Evolutionary conservation across 805 yeast genomes (phyloP).

Genomic region (Yarrowia sp.): DNA sequence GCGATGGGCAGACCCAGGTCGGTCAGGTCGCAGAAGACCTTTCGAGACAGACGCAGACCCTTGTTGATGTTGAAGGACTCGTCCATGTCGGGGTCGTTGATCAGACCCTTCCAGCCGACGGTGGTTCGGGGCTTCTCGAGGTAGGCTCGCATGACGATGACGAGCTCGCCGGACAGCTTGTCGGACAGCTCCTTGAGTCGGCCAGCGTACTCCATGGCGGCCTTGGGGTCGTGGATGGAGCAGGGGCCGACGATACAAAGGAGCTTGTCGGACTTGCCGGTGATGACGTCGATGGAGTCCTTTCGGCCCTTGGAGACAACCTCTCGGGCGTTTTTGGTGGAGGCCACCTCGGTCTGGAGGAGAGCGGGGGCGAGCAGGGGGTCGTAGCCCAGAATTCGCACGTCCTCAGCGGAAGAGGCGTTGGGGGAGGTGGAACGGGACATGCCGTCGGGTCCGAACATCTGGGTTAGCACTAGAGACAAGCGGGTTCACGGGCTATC

Average conservation of each 20-base stretch:
- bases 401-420: constrained; percentile 64
- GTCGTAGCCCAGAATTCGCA: constrained; percentile 74
- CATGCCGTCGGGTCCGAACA: constrained; percentile 42
- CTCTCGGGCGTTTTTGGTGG: constrained; percentile 51
- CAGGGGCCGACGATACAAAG: constrained; percentile 94
- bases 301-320: constrained; percentile 76
- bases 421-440: constrained; percentile 43
- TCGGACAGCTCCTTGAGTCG: constrained; percentile 65
- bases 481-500: too few relatives aligned
- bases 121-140: constrained; percentile 98
- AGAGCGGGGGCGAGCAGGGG: constrained; percentile 93
- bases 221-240: constrained; percentile 86
- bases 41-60: constrained; percentile 84
- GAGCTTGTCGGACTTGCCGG: constrained; percentile 76
- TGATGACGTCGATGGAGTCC: constrained; percentile 71
- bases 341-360: constrained; percentile 79
- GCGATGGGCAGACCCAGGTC: constrained; percentile 85
- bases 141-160: constrained; percentile 94
- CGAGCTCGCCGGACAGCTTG: constrained; percentile 71
- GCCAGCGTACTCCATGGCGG: constrained; percentile 84
- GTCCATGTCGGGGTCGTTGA: constrained; percentile 94
- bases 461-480: constrained; percentile 13
- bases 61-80: constrained; percentile 91
- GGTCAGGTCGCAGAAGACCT: constrained; percentile 79
- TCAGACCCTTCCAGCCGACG: constrained; percentile 98